Conservation (phyloP, 139 green algal genomes). For the Pleodorina starrii region DNA sequence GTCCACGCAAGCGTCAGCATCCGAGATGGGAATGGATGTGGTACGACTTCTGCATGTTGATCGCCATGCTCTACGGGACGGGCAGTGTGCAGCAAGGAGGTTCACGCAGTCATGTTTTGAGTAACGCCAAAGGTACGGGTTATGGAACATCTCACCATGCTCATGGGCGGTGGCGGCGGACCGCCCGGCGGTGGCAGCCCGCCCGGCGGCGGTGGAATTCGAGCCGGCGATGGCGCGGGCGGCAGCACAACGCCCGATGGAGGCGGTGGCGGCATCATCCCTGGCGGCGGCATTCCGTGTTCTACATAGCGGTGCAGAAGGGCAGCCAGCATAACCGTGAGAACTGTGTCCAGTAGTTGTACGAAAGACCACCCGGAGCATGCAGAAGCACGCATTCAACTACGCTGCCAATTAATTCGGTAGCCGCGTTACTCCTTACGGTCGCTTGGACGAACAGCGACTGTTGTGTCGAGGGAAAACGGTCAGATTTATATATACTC, state of each 20-base stretch:
- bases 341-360: background rate
- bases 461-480: background rate
- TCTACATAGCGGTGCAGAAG: background rate
- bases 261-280: background rate
- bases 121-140: background rate
- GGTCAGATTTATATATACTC: too few species aligned
- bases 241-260: too few species aligned
- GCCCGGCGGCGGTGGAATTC: background rate
- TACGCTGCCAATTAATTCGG: too few species aligned
- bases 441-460: too few species aligned
- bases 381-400: background rate
- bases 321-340: background rate
- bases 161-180: background rate
- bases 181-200: background rate
- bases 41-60: too few species aligned
- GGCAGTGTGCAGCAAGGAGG: background rate
- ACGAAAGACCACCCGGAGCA: background rate
- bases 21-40: too few species aligned
- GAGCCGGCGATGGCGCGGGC: background rate
- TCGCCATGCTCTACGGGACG: background rate
- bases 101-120: background rate
- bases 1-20: too few species aligned
- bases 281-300: background rate
- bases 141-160: constrained; percentile 35
- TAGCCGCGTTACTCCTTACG: too few species aligned